These are phyloP conservation scores for Purpureocillium lavendulum DNA, from an alignment of 2,329 filamentous ascomycete species.

Conservation along the genomic window DNA sequence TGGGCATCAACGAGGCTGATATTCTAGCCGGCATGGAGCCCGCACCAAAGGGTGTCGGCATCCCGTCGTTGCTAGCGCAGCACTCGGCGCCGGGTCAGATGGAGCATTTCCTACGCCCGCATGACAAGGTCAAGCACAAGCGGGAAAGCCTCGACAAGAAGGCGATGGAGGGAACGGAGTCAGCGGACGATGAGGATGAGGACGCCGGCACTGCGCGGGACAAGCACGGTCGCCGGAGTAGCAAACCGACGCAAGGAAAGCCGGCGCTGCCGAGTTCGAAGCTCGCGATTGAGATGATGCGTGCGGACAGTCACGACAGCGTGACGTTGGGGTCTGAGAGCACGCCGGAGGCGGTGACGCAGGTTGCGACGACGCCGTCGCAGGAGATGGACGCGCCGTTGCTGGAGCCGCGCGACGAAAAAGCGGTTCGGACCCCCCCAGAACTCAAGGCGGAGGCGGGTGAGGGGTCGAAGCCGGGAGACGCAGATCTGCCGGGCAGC, in stretches of 20 bases:
- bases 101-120: slow-evolving; percentile 49
- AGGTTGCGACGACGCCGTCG: slow-evolving; percentile 40
- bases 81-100: slow-evolving; percentile 58
- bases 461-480: not conserved
- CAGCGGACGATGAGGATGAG: slow-evolving; percentile 91
- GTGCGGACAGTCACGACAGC: slow-evolving; percentile 89
- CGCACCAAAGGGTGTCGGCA: slow-evolving; percentile 33
- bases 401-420: slow-evolving; percentile 11
- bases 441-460: slow-evolving; percentile 9
- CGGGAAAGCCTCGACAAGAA: slow-evolving; percentile 68
- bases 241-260: slow-evolving; percentile 33
- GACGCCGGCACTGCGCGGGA: slow-evolving; percentile 55
- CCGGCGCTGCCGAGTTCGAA: slow-evolving; percentile 68
- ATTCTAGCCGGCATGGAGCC: slow-evolving; percentile 20
- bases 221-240: slow-evolving; percentile 38
- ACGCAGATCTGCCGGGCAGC: slow-evolving; percentile 10
- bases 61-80: slow-evolving; percentile 48
- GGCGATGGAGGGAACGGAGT: slow-evolving; percentile 67
- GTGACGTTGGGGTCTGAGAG: slow-evolving; percentile 45
- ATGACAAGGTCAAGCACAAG: slow-evolving; percentile 67
- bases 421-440: slow-evolving; percentile 15
- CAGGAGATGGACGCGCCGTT: slow-evolving; percentile 27
- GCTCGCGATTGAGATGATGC: slow-evolving; percentile 94
- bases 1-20: slow-evolving; percentile 68
- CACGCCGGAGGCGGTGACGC: slow-evolving; percentile 42